Evolutionary conservation across 2,329 filamentous ascomycete genomes (phyloP), one percentile per base, ranked within the genome.

Genomic region (Hymenoscyphus fructigenus): DNA sequence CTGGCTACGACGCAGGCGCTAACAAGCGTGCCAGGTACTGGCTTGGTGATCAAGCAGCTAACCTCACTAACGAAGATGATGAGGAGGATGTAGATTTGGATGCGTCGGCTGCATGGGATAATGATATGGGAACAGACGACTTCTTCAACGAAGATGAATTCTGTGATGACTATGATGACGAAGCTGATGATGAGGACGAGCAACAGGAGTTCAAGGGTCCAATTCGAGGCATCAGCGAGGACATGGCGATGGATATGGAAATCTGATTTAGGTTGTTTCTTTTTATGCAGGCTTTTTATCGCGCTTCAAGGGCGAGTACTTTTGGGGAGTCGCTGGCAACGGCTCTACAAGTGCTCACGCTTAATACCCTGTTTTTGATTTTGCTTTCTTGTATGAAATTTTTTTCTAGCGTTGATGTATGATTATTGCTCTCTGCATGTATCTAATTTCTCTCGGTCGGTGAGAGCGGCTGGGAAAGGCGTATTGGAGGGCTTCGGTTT

Each of bases 21-120:
- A 86, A 86, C 72, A 97, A 97, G 81, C 89, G 93, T 57, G 92
- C 92, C 15, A 86, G 85, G 67, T 97, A 92, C 78, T 97, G 93
- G 94, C 84, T 97, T 3, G 92, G 93, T 53, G 88, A 92, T 67
- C 83, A 80, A 47, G 81, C 83, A 3, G 78, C 78, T 44, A 73
- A 79, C 61, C 74, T 77, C 34, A 76, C 79, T 60, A 77, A 77
- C 55, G 79, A 79, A 53, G 75, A 79, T 60, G 79, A 79, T 57
- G 68, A 59, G 65, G 75, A 79, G 61, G 79, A 79, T 57, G 67
- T 59, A 67, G 72, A 75, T 64, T 57, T 68, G 36, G 81, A 83
- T 41, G 78, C 81, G 68, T 76, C 79, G 28, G 76, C 79, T 38
- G 53, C 65, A 10, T 68, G 65, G 34, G 83, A 86, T 2, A 75